Base-by-base conservation (phyloP, 371 early-diverging fungal genomes). In the Basidiobolus meristosporus region DNA sequence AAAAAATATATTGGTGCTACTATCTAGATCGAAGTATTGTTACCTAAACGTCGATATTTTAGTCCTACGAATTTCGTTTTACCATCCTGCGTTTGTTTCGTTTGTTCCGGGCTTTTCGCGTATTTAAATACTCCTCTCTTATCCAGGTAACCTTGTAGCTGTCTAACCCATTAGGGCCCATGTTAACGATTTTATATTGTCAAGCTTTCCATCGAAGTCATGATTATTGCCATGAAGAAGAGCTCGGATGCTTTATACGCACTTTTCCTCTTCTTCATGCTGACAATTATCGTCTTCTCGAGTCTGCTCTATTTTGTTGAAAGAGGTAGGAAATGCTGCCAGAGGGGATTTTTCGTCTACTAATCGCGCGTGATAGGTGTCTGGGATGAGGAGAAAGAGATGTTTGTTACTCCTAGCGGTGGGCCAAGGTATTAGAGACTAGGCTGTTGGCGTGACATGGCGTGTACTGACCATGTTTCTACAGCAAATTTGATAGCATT, bases 291-390 rank as follows among this genome's bases (percentile, higher is more conserved):
- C 16, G 47, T 77, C 16, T 79, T 84, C 40, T 78, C 82, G 1
- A 79, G 82, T 0, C 51, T 87, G 22, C 56, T 87, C 32, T 87
- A 84, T 51, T 87, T 81, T 68, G 80, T 82, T 2, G 87, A 87
- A 53, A 61, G 87, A 31, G 87, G 87, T 44, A 44, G n/a, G n/a
- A n/a, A n/a, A 43, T 2, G 30, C 15, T 15, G 23, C 21, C 17
- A 6, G 6, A 22, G 7, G 12, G 9, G 21, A 21, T 15, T 40
- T 21, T 6, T 28, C 1, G 35, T 15, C 14, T 23, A 20, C 11
- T 36, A 36, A 26, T 4, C 3, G n/a, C 1, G 23, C 18, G n/a
- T 29, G 31, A 15, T 41, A 61, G 62, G 62, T 19, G 62, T 65
- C 11, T 87, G 80, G 78, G 77, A 81, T 44, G 70, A 68, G 7